These are phyloP conservation scores for Paramecium sexaurelia DNA, from an alignment of 73 alveolate genomes.

Conservation along the genomic window DNA sequence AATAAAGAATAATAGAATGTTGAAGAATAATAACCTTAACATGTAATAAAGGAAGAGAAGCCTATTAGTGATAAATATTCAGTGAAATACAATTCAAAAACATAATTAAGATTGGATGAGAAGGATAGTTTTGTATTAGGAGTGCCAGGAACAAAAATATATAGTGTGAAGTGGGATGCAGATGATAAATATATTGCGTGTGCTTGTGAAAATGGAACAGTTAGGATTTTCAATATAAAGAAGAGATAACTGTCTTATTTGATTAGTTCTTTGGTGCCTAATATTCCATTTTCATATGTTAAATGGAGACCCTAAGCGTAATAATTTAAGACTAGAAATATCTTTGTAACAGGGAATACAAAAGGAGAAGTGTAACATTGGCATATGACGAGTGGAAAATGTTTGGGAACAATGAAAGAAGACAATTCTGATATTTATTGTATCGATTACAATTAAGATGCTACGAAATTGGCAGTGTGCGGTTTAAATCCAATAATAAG, in stretches of 20 bases:
- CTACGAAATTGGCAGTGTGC: slow-evolving; percentile 74
- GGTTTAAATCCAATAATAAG: slow-evolving; percentile 73
- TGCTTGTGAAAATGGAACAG: slow-evolving; percentile 87
- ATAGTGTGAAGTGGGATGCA: slow-evolving; percentile 84
- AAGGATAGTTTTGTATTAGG: slow-evolving; percentile 67
- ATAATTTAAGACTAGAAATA: slow-evolving; percentile 85
- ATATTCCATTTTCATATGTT: slow-evolving; percentile 79
- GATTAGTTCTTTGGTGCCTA: slow-evolving; percentile 56
- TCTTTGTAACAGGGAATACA: slow-evolving; percentile 91
- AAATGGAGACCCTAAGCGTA: slow-evolving; percentile 92
- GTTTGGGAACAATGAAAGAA: slow-evolving; percentile 88
- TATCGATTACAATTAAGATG: slow-evolving; percentile 95
- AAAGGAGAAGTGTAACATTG: slow-evolving; percentile 95
- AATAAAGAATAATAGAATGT: background rate
- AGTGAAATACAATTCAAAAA: slow-evolving; percentile 3
- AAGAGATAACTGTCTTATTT: slow-evolving; percentile 75
- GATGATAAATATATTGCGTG: slow-evolving; percentile 88
- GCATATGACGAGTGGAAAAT: slow-evolving; percentile 97
- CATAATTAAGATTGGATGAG: background rate
- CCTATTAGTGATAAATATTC: slow-evolving; percentile 37
- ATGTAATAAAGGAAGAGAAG: slow-evolving; percentile 1
- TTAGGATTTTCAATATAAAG: slow-evolving; percentile 80
- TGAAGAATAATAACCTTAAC: slow-evolving; percentile 2
- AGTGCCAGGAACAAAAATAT: slow-evolving; percentile 73
- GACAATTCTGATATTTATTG: slow-evolving; percentile 91